A percentile compares a stretch with the other conserved stretches of the same genome.
Evolutionary conservation across 108 stramenopile genomes (phyloP).

Genomic region (Schizochytrium sp.): DNA sequence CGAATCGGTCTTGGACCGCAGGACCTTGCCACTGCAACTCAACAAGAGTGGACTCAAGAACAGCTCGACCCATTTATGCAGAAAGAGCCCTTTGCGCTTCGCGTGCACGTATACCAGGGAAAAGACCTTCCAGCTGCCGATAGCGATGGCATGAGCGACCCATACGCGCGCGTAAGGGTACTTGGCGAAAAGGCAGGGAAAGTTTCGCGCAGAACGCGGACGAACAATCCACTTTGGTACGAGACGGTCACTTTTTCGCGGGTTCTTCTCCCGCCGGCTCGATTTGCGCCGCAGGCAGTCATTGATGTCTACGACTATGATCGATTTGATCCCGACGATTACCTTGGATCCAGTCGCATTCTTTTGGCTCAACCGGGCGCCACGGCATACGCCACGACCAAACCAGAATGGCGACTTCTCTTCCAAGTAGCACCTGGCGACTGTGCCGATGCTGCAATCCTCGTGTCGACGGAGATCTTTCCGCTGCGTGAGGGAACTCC

Average conservation of each 20-base stretch:
- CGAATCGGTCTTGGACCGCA: slow-evolving; percentile 35
- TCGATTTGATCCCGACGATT: slow-evolving; percentile 11
- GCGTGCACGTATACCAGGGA: slow-evolving; percentile 47
- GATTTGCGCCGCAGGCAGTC: slow-evolving; percentile 32
- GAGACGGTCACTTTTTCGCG: slow-evolving; percentile 32
- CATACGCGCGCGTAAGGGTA: slow-evolving; percentile 46
- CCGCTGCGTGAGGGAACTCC: neutral
- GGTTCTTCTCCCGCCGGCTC: slow-evolving; percentile 15
- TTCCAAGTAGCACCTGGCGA: slow-evolving; percentile 32
- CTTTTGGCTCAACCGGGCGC: neutral
- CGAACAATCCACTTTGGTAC: slow-evolving; percentile 44
- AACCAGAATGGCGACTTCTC: slow-evolving; percentile 33
- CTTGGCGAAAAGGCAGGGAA: slow-evolving; percentile 23
- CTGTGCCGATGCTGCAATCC: slow-evolving; percentile 30
- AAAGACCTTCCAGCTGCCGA: slow-evolving; percentile 47
- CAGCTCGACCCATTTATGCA: neutral
- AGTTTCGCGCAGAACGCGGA: neutral
- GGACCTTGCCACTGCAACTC: slow-evolving; percentile 11
- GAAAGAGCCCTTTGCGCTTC: slow-evolving; percentile 23
- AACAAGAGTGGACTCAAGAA: slow-evolving; percentile 16
- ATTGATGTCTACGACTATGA: slow-evolving; percentile 43
- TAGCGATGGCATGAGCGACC: slow-evolving; percentile 48
- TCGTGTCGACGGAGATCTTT: slow-evolving; percentile 34
- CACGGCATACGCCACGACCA: neutral
- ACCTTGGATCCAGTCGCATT: neutral